These are phyloP conservation scores for Cladorrhinum sp. DNA, from an alignment of 2,329 filamentous ascomycete genomes.

Conservation along the genomic window DNA sequence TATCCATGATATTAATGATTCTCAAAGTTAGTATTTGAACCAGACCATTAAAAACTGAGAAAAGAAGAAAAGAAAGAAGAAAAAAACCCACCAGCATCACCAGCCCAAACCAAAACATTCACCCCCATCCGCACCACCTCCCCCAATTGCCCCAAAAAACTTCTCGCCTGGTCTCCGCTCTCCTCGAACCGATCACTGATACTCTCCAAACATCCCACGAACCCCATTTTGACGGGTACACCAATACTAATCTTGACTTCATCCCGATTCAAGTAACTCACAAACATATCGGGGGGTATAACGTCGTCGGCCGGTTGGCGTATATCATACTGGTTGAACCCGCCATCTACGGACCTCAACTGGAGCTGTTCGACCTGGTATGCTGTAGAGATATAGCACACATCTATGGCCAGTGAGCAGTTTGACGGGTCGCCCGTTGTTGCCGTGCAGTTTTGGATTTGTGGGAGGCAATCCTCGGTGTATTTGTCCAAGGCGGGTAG, in stretches of 20 bases:
- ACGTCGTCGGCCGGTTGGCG: slow-evolving; percentile 10
- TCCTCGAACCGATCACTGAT: slow-evolving; percentile 37
- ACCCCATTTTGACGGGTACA: slow-evolving; percentile 36
- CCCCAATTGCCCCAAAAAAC: slow-evolving; percentile 43
- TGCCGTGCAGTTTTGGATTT: slow-evolving; percentile 8
- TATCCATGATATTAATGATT: slow-evolving; percentile 11
- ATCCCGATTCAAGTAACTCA: slow-evolving; percentile 37
- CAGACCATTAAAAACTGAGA: background rate
- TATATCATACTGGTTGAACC: background rate
- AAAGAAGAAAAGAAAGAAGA: background rate
- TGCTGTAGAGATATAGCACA: slow-evolving; percentile 32
- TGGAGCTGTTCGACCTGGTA: slow-evolving; percentile 10
- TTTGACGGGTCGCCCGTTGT: slow-evolving; percentile 19
- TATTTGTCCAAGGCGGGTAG: background rate
- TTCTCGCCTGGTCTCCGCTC: slow-evolving; percentile 44
- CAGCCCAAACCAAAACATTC: slow-evolving; percentile 52
- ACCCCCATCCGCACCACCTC: slow-evolving; percentile 47
- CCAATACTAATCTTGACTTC: slow-evolving; percentile 43
- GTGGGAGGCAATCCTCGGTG: slow-evolving; percentile 26
- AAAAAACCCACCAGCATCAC: slow-evolving; percentile 43
- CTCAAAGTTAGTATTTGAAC: background rate
- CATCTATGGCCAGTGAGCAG: slow-evolving; percentile 25
- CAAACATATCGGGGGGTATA: slow-evolving; percentile 41
- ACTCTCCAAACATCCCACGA: slow-evolving; percentile 39
- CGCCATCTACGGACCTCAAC: background rate